These are phyloP conservation scores for Ceraceosorus guamensis DNA, from an alignment of 1,284 basidiomycete species.

Conservation along the genomic window DNA sequence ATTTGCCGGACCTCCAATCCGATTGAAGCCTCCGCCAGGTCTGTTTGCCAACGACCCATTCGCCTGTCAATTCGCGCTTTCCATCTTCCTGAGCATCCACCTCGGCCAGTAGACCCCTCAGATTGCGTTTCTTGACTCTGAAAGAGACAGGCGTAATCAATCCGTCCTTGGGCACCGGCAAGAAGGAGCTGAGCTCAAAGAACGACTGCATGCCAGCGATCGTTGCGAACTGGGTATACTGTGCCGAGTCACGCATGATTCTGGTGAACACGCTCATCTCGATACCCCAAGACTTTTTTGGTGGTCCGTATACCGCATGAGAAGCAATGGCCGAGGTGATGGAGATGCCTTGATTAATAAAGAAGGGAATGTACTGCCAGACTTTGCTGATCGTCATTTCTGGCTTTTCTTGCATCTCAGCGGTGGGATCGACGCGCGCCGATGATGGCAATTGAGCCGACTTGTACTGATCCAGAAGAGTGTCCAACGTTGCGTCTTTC, in stretches of 20 bases:
- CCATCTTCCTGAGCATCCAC: conserved; percentile 68
- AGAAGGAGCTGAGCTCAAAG: conserved; percentile 71
- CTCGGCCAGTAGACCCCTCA: conserved; percentile 70
- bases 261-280: conserved; percentile 59
- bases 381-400: conserved; percentile 37
- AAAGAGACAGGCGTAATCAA: conserved; percentile 93
- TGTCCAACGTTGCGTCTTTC: conserved; percentile 19
- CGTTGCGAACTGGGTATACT: conserved; percentile 76
- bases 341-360: conserved; percentile 41
- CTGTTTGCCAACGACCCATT: conserved; percentile 90
- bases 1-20: conserved; percentile 57
- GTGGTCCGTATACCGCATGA: conserved; percentile 58
- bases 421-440: conserved; percentile 37
- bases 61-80: conserved; percentile 73
- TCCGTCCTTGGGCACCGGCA: conserved; percentile 85
- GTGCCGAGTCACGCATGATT: conserved; percentile 75
- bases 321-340: conserved; percentile 44
- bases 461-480: conserved; percentile 40
- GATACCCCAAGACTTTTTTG: conserved; percentile 76
- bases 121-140: conserved; percentile 63
- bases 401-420: conserved; percentile 20
- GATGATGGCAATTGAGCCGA: conserved; percentile 28
- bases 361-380: conserved; percentile 42
- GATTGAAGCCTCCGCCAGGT: conserved; percentile 80
- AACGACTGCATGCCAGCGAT: conserved; percentile 63